Conservation (phyloP, 106 monocot species). For the Acanthochlamys bracteata region DNA sequence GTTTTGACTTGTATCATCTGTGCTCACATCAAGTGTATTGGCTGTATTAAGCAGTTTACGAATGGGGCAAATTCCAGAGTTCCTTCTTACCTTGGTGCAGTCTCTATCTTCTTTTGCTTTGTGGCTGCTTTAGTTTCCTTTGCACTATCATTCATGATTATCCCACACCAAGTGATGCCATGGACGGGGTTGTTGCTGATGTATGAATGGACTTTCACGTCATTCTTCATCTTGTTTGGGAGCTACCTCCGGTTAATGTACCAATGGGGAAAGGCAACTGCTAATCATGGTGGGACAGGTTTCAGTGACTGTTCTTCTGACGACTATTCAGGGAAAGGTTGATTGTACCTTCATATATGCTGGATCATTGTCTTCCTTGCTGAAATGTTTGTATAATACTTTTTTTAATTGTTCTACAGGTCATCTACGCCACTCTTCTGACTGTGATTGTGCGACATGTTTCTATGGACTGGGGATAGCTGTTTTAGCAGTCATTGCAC, state of each 20-base stretch:
- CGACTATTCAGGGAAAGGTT: conserved; percentile 70
- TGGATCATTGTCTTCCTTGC: background rate
- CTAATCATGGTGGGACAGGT: conserved; percentile 23
- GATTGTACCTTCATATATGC: conserved; percentile 5
- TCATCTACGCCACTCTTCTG: conserved; percentile 41
- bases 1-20: too few relatives aligned
- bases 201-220: conserved; percentile 78
- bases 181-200: conserved; percentile 86
- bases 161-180: conserved; percentile 75
- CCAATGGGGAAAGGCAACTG: conserved; percentile 58
- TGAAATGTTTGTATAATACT: background rate
- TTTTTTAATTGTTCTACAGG: conserved; percentile 29
- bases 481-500: conserved; percentile 49
- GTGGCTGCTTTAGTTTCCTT: conserved; percentile 44
- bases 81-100: conserved; percentile 56
- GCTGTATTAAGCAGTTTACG: conserved; percentile 44
- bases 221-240: conserved; percentile 53
- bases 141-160: conserved; percentile 48
- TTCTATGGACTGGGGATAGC: conserved; percentile 74
- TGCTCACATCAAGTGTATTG: background rate
- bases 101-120: conserved; percentile 60
- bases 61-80: conserved; percentile 36
- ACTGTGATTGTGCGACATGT: conserved; percentile 36
- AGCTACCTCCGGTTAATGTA: conserved; percentile 51
- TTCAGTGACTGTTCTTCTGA: conserved; percentile 29